Base-by-base conservation (phyloP, 257 asterid species). In the Striga asiatica region DNA sequence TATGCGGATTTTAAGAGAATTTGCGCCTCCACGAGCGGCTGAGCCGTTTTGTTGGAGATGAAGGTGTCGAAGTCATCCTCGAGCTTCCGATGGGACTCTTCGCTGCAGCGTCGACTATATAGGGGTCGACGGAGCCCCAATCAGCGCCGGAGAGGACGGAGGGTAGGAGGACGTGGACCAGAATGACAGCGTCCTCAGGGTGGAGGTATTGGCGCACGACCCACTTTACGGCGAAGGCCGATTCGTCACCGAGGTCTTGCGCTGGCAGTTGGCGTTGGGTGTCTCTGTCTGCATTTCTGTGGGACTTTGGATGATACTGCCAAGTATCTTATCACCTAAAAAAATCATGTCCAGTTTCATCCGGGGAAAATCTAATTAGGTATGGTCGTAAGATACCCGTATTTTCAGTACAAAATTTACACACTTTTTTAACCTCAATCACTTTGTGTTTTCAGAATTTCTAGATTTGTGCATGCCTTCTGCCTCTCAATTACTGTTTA, bases 131-230 rank as follows among this genome's bases (percentile, higher is more conserved):
- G 54, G 95, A 82, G 11, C 95, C 95, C 93, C 95, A 85, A 45
- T 86, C 95, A 2, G 95, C 95, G 16, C 95, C 95, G 74, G 82
- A 85, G 42, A 85, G 91, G 48, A 85, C 95, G 61, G 95, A 85
- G 8, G 95, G 82, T 12, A 93, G 95, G 9, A 93, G 89, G 54
- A 85, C 95, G 58, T 86, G 95, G 52, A 86, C 69, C 4, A 86
- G 70, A 4, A 86, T 68, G 21, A 86, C 95, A 41, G 94, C 95
- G 75, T 83, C 95, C 0, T 94, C 95, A 2, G 91, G 94, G 18
- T 94, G 94, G 63, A 85, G 81, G 78, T 85, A 85, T 52, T 85
- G 74, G 14, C 61, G 74, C 8, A 85, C 95, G 5, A 93, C 74
- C 95, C 95, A 85, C 66, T 85, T 85, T 8, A 85, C 93, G 18